Evolutionary conservation across 805 yeast species (phyloP).

Genomic region (Metschnikowia kofuensis): DNA sequence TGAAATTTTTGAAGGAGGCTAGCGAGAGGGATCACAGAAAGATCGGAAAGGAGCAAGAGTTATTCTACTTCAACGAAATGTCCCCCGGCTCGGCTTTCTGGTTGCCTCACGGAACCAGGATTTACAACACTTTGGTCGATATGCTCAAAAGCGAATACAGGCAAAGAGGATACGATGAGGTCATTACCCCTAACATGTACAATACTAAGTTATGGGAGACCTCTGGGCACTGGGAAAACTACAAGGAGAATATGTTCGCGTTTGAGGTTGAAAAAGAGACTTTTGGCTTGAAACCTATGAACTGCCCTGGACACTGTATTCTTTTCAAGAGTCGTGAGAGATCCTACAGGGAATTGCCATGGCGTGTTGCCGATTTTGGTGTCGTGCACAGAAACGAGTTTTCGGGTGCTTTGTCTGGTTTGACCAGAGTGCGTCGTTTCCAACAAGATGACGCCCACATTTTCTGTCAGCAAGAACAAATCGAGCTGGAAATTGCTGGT

Average conservation of each 20-base stretch:
- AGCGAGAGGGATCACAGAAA: conserved; percentile 94
- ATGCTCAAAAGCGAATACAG: conserved; percentile 81
- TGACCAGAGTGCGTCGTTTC: conserved; percentile 97
- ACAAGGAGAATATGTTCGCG: conserved; percentile 95
- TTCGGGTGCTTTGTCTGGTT: conserved; percentile 85
- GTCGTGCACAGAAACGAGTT: conserved; percentile 96
- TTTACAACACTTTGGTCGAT: conserved; percentile 83
- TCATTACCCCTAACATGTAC: conserved; percentile 98
- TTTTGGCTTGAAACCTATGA: conserved; percentile 93
- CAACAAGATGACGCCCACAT: conserved; percentile 99
- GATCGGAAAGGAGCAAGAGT: conserved; percentile 94
- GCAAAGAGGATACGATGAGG: conserved; percentile 95
- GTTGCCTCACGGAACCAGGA: conserved; percentile 99
- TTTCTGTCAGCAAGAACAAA: conserved; percentile 91
- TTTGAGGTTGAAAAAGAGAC: conserved; percentile 96
- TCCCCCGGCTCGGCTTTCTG: conserved; percentile 98
- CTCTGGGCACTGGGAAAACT: conserved; percentile 98
- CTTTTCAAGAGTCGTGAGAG: conserved; percentile 90
- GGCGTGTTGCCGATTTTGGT: conserved; percentile 98
- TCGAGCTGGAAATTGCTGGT: conserved; percentile 77
- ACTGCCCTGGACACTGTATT: conserved; percentile 90
- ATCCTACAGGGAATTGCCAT: conserved; percentile 94
- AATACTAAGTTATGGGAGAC: conserved; percentile 97
- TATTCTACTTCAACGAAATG: conserved; percentile 92
- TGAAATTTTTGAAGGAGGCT: conserved; percentile 94